Evolutionary conservation across 495 filamentous ascomycete species (phyloP), one percentile per base, ranked within the genome.

Genomic region (Polyplosphaeria fusca): DNA sequence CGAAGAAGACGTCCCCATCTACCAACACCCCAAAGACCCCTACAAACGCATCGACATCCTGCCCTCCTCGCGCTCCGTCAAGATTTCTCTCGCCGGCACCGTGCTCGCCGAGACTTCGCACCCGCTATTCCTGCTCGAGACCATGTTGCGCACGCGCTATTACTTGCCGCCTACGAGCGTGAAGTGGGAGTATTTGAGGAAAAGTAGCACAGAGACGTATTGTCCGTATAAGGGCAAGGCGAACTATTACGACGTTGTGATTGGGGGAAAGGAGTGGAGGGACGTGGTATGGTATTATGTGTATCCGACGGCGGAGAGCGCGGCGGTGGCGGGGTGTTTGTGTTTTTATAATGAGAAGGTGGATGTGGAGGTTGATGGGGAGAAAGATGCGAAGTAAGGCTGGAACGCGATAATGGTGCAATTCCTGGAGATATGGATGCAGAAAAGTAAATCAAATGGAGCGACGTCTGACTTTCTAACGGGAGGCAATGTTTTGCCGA

Each of bases 271-370:
- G 52, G 53, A 44, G 47, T 57, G 73, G 28, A 68, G 73, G 53
- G 78, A 83, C 61, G 26, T 78, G 3, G 67, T 80, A 0, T 84
- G 81, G 80, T 82, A 72, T 52, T 85, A 85, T 64, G 63, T 68
- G 22, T 71, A 70, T 27, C 76, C 82, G 2, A 78, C 72, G 24
- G 41, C 68, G 0, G 81, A 84, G 68, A 74, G 71, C 22, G 71
- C 65, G 12, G 53, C 56, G 9, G 71, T 85, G 49, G 69, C 65
- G 26, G 79, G 79, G 1, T 47, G 69, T 39, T 13, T 82, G 38
- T 80, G 77, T 51, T 82, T 83, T 52, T 85, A 83, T 54, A 82
- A 83, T 58, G 80, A 83, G 63, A 81, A 79, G 66, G 77, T 84
- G 0, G 78, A 84, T 51, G 70, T 82, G 25, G 73, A 67, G 43